phyloP scores from a whole-genome alignment of 2,329 filamentous ascomycete genomes.

The Stenocarpella maydis region DNA sequence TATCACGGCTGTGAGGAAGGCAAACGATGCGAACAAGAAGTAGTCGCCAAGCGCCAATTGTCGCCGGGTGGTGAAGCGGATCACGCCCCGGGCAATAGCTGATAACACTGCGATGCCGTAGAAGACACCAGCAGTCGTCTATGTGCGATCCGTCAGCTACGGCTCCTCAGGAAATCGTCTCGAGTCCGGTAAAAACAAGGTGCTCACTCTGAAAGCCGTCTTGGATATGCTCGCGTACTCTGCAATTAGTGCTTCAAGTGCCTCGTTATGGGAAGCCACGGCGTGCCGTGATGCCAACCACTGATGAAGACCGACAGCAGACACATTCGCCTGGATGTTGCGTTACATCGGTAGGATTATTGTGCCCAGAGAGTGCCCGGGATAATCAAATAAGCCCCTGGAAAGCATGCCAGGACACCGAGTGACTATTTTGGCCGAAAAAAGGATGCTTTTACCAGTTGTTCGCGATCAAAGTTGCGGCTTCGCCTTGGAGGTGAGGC shows the following conservation, averaged over 20 bases:
- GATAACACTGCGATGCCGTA: constrained; percentile 5
- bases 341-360: background rate
- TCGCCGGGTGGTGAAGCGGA: constrained; percentile 7
- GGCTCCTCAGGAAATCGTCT: background rate
- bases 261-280: background rate
- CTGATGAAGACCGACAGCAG: background rate
- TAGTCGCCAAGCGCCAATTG: background rate
- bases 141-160: too few species aligned
- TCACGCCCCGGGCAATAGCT: background rate
- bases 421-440: background rate
- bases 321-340: background rate
- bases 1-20: constrained; percentile 1
- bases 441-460: background rate
- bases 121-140: background rate
- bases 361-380: background rate
- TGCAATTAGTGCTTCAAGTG: background rate
- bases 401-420: background rate
- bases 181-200: background rate
- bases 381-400: background rate
- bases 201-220: background rate
- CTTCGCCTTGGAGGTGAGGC: background rate
- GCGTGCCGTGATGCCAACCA: background rate
- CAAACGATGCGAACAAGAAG: constrained; percentile 1
- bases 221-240: background rate
- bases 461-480: background rate